Evolutionary conservation across 2,329 filamentous ascomycete genomes (phyloP).

Genomic region (Aplosporella prunicola): DNA sequence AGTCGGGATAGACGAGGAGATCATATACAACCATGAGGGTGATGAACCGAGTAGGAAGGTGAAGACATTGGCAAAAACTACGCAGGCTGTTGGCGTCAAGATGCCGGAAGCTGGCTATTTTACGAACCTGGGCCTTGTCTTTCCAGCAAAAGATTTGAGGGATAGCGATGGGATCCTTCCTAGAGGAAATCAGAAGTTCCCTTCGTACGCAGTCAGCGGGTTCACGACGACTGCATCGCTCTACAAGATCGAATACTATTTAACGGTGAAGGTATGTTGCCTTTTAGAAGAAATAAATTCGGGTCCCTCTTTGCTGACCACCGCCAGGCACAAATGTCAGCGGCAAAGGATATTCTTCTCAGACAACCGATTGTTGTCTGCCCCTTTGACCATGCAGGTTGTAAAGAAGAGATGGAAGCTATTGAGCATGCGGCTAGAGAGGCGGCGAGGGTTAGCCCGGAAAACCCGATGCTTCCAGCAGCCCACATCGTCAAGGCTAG

Average conservation of each 20-base stretch:
- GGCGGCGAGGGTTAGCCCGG: constrained; percentile 75
- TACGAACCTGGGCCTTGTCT: constrained; percentile 83
- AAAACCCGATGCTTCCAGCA: constrained; percentile 87
- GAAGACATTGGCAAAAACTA: constrained; percentile 77
- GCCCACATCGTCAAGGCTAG: constrained; percentile 70
- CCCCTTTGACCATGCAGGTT: constrained; percentile 86
- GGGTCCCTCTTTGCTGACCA: constrained; percentile 1
- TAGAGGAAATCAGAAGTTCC: constrained; percentile 76
- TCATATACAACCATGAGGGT: constrained; percentile 96
- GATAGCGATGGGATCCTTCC: constrained; percentile 83
- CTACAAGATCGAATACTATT: constrained; percentile 97
- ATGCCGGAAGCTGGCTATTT: constrained; percentile 87
- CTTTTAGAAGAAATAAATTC: not conserved
- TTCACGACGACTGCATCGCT: constrained; percentile 91
- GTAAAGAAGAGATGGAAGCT: constrained; percentile 97
- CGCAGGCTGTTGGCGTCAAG: constrained; percentile 70
- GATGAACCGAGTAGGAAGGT: constrained; percentile 87
- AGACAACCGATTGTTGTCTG: constrained; percentile 93
- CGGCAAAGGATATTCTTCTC: constrained; percentile 77
- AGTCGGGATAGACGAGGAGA: constrained; percentile 89
- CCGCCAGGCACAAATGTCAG: constrained; percentile 71
- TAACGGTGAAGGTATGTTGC: constrained; percentile 72
- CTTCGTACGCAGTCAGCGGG: constrained; percentile 75
- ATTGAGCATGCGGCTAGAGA: constrained; percentile 95
- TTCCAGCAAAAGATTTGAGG: constrained; percentile 79